Evolutionary conservation across 805 yeast genomes (phyloP).

Genomic region (Teunomyces lycoperdinae): DNA sequence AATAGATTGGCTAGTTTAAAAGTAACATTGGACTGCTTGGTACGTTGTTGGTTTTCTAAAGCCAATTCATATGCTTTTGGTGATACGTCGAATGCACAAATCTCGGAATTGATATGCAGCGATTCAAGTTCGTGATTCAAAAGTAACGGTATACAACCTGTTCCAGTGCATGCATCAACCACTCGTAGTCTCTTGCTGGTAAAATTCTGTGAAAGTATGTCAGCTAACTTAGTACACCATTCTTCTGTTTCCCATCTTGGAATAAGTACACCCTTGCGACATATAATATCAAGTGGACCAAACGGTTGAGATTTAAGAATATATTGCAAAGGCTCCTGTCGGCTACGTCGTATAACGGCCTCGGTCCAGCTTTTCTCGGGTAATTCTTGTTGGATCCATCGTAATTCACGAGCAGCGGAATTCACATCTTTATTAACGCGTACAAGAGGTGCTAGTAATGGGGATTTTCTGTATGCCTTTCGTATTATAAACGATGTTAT

Average conservation of each 20-base stretch:
- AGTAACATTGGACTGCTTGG: constrained; percentile 4
- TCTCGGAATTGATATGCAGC: constrained; percentile 8
- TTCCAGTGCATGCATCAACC: constrained; percentile 80
- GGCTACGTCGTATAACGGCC: constrained; percentile 56
- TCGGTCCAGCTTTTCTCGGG: constrained; percentile 42
- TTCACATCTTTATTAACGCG: constrained; percentile 27
- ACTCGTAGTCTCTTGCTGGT: constrained; percentile 23
- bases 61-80: constrained; percentile 52
- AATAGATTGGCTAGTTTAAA: constrained; percentile 16
- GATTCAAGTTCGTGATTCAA: constrained; percentile 26
- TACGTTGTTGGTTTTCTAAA: constrained; percentile 32
- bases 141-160: constrained; percentile 78
- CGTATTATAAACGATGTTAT: constrained; percentile 25
- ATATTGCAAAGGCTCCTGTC: constrained; percentile 75
- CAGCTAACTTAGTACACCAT: constrained; percentile 57
- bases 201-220: not conserved
- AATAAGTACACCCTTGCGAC: constrained; percentile 67
- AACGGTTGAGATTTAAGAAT: constrained; percentile 86
- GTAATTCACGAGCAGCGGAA: constrained; percentile 54
- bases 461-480: constrained; percentile 24
- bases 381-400: constrained; percentile 63
- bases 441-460: constrained; percentile 32
- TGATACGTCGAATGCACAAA: constrained; percentile 59
- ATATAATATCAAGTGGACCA: constrained; percentile 59
- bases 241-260: constrained; percentile 97